These are phyloP conservation scores for Fusarium duplospermum DNA, from an alignment of 2,329 filamentous ascomycete species.

Conservation along the genomic window DNA sequence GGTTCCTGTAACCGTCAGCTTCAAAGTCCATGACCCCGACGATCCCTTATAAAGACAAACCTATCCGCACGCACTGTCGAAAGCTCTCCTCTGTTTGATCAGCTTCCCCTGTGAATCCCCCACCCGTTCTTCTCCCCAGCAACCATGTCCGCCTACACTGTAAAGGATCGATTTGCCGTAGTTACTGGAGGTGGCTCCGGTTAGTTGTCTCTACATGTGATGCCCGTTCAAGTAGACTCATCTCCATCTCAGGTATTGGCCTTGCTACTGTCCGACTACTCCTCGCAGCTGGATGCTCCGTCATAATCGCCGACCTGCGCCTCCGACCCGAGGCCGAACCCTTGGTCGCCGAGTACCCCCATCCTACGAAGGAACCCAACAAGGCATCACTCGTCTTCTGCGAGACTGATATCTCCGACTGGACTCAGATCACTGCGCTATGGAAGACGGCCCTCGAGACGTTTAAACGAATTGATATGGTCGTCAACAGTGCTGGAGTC, in stretches of 20 bases:
- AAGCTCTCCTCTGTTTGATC: neutral
- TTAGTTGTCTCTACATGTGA: neutral
- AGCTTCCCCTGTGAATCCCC: neutral
- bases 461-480: constrained; percentile 68
- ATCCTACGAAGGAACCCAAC: neutral
- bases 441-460: constrained; percentile 52
- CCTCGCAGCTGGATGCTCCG: constrained; percentile 14
- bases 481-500: constrained; percentile 73
- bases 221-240: neutral
- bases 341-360: neutral
- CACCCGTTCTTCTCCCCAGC: neutral
- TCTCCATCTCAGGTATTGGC: constrained; percentile 4
- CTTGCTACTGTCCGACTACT: constrained; percentile 2
- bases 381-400: constrained; percentile 26
- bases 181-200: constrained; percentile 19
- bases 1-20: neutral
- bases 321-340: neutral
- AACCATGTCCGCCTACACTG: constrained; percentile 5
- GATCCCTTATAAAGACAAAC: neutral
- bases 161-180: constrained; percentile 12
- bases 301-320: constrained; percentile 10
- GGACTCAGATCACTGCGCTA: constrained; percentile 35
- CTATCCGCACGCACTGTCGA: neutral
- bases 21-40: neutral
- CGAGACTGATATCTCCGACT: constrained; percentile 42